Conservation (phyloP, 768 basidiomycete species). For the Tulasnella sp. region DNA sequence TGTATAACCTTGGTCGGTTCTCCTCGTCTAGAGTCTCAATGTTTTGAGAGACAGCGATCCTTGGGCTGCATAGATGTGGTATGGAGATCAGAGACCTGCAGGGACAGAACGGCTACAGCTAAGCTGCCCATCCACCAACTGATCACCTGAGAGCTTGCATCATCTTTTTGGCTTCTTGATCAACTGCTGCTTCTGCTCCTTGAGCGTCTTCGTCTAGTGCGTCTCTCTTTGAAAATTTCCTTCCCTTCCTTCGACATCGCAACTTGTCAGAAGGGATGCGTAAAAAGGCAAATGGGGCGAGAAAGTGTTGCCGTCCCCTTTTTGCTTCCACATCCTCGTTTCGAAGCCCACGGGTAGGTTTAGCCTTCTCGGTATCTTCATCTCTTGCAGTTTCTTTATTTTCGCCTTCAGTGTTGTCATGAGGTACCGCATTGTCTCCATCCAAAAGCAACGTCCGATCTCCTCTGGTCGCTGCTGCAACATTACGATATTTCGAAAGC, state of each 20-base stretch:
- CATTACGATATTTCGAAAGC: conserved; percentile 20
- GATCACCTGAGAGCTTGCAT: too few relatives aligned
- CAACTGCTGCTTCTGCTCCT: conserved; percentile 82
- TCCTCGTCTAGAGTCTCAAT: too few relatives aligned
- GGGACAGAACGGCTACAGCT: too few relatives aligned
- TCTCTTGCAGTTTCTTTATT: conserved; percentile 17
- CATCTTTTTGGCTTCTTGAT: conserved; percentile 38
- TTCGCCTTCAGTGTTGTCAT: conserved; percentile 15
- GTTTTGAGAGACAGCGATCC: too few relatives aligned
- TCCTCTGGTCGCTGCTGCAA: conserved; percentile 18
- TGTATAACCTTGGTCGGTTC: not conserved
- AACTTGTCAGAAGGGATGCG: conserved; percentile 14
- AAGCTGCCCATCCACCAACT: too few relatives aligned
- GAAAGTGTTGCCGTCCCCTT: conserved; percentile 42
- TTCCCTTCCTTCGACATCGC: conserved; percentile 66
- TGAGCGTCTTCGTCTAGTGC: conserved; percentile 88
- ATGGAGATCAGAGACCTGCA: too few relatives aligned
- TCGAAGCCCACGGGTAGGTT: conserved; percentile 70
- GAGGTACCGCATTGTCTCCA: conserved; percentile 20
- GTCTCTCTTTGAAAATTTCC: conserved; percentile 78
- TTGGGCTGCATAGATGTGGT: too few relatives aligned
- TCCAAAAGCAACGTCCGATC: conserved; percentile 28
- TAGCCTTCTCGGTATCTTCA: conserved; percentile 30
- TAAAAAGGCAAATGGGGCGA: conserved; percentile 7
- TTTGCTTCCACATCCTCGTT: conserved; percentile 88